These are phyloP conservation scores for Kokia cookei DNA, from an alignment of 441 rosid species.

Conservation along the genomic window DNA sequence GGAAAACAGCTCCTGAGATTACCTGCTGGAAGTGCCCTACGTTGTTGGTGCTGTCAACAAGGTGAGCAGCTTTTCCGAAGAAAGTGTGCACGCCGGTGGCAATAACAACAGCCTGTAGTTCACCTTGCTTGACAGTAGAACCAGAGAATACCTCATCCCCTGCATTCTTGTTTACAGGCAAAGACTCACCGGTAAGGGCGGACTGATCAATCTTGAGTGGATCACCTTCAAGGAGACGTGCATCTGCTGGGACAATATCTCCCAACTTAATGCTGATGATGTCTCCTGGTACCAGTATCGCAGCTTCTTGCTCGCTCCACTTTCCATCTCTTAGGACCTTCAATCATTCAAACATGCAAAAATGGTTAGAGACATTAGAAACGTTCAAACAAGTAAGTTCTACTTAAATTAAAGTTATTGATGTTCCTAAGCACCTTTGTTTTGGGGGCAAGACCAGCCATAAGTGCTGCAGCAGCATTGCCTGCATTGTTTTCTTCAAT, in stretches of 20 bases:
- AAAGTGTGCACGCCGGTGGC: conserved; percentile 72
- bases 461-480: conserved; percentile 71
- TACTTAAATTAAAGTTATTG: background rate
- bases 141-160: conserved; percentile 64
- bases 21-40: conserved; percentile 66
- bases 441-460: conserved; percentile 78
- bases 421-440: conserved; percentile 30
- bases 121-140: conserved; percentile 74
- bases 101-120: conserved; percentile 64
- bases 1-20: background rate
- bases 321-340: conserved; percentile 58
- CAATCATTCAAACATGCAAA: conserved; percentile 4
- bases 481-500: conserved; percentile 73
- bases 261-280: conserved; percentile 62
- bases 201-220: conserved; percentile 66
- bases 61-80: conserved; percentile 74
- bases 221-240: conserved; percentile 69
- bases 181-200: conserved; percentile 64
- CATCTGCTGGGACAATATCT: conserved; percentile 69
- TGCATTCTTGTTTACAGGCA: conserved; percentile 50
- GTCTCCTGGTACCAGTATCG: conserved; percentile 62
- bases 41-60: conserved; percentile 59
- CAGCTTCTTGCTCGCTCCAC: conserved; percentile 67
- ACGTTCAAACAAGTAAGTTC: background rate
- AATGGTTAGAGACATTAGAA: background rate